These are phyloP conservation scores for Blakeslea trispora DNA, from an alignment of 371 early-diverging fungal species.

Conservation along the genomic window DNA sequence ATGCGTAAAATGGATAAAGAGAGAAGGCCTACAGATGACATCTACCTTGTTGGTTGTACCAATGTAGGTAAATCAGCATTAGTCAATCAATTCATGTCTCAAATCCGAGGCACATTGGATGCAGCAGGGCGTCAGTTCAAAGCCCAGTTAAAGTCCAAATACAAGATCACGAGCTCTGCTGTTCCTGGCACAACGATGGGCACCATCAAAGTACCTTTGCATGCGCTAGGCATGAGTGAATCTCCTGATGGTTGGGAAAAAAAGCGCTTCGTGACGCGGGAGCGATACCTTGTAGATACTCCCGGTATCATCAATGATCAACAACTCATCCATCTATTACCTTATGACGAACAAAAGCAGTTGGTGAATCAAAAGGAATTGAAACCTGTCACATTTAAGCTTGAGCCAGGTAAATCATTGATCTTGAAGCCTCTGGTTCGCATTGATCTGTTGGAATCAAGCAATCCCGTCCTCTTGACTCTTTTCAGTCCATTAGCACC, in stretches of 20 bases:
- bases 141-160: slow-evolving; percentile 42
- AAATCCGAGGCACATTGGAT: slow-evolving; percentile 25
- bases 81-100: slow-evolving; percentile 59
- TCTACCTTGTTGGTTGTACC: slow-evolving; percentile 71
- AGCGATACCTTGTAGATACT: slow-evolving; percentile 64
- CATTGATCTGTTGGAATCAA: slow-evolving; percentile 59
- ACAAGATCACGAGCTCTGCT: slow-evolving; percentile 60
- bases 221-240: slow-evolving; percentile 39
- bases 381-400: slow-evolving; percentile 55
- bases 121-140: slow-evolving; percentile 24
- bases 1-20: slow-evolving; percentile 47
- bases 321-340: slow-evolving; percentile 51
- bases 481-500: slow-evolving; percentile 57
- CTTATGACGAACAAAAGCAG: slow-evolving; percentile 53
- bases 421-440: slow-evolving; percentile 63
- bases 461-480: slow-evolving; percentile 54
- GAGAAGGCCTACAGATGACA: slow-evolving; percentile 57
- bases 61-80: slow-evolving; percentile 78
- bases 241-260: slow-evolving; percentile 13
- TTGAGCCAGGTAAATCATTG: slow-evolving; percentile 56
- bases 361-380: slow-evolving; percentile 44
- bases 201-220: slow-evolving; percentile 60
- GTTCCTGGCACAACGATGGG: slow-evolving; percentile 76
- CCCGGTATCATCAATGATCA: slow-evolving; percentile 68
- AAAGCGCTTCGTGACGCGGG: slow-evolving; percentile 38